Evolutionary conservation across 495 filamentous ascomycete genomes (phyloP).

Genomic region (Pseudevernia furfuracea): DNA sequence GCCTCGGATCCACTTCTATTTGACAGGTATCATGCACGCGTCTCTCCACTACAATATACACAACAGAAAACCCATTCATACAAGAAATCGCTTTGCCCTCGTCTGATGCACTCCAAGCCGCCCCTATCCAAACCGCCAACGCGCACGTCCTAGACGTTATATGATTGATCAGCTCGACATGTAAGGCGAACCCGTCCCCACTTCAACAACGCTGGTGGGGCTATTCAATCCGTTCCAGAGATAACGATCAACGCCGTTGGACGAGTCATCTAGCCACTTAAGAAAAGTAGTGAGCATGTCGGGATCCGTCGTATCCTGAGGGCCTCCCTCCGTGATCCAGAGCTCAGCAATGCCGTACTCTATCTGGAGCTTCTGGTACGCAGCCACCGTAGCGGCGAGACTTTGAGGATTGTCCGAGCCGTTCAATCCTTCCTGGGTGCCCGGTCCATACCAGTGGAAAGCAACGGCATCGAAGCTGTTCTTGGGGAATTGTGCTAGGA

Average conservation of each 20-base stretch:
- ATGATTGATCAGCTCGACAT: background rate
- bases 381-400: conserved; percentile 52
- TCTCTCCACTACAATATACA: conserved; percentile 13
- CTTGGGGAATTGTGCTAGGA: conserved; percentile 10
- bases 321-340: conserved; percentile 66
- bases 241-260: conserved; percentile 58
- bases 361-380: conserved; percentile 42
- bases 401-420: conserved; percentile 29
- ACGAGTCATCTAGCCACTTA: conserved; percentile 52
- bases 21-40: conserved; percentile 5
- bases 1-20: conserved; percentile 2
- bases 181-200: conserved; percentile 13
- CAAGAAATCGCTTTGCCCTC: conserved; percentile 3
- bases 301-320: conserved; percentile 41
- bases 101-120: conserved; percentile 7
- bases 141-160: background rate
- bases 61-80: conserved; percentile 1
- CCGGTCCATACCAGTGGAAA: conserved; percentile 31
- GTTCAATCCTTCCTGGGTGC: conserved; percentile 18
- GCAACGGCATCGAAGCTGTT: conserved; percentile 18
- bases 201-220: conserved; percentile 9
- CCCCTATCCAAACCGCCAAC: conserved; percentile 5
- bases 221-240: conserved; percentile 54
- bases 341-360: conserved; percentile 47
- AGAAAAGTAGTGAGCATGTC: conserved; percentile 42